Evolutionary conservation across 352 stramenopile species (phyloP), one percentile per base, ranked within the genome.

Genomic region (Peronospora belbahrii): DNA sequence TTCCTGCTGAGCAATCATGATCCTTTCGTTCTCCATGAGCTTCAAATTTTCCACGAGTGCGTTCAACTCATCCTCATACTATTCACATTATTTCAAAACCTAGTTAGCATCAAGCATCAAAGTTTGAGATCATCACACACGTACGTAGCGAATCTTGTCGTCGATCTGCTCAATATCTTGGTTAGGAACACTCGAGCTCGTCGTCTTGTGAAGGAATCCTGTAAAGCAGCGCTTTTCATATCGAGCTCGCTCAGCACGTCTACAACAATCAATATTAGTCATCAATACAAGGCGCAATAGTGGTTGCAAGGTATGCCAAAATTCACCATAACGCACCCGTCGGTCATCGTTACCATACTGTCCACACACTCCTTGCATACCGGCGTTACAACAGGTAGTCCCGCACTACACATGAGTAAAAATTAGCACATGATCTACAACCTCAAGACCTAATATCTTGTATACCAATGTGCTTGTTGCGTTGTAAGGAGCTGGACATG

Each of bases 281-380:
- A 6, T 17, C 14, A n/a, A 14, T 23, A 9, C 6, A 41, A 34
- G 3, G n/a, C 33, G 14, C 37, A 48, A 27, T 3, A 22, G 3
- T 6, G 9, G 4, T 27, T 8, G 9, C 22, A 37, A 41, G 13
- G 10, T 11, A 33, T 33, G 11, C 39, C 1, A 34, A 33, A 24
- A 35, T 7, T 6, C 9, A 17, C 13, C 32, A 30, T 2, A 20
- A 43, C 56, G 7, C 25, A 82, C 65, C 70, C 67, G 47, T 91
- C 79, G 35, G 86, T 79, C 45, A 85, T 70, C 23, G 70, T 59
- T 13, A 85, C 47, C 79, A 91, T 91, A 18, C 52, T 59, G 46
- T 91, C 79, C 35, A 85, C 62, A 37, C 79, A 91, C 18, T 88
- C 72, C 37, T 84, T 80, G 42, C 79, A 91, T 40, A 71, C 67